phyloP scores from a whole-genome alignment of 345 rosid genomes.

The Eucalyptus decipiens region DNA sequence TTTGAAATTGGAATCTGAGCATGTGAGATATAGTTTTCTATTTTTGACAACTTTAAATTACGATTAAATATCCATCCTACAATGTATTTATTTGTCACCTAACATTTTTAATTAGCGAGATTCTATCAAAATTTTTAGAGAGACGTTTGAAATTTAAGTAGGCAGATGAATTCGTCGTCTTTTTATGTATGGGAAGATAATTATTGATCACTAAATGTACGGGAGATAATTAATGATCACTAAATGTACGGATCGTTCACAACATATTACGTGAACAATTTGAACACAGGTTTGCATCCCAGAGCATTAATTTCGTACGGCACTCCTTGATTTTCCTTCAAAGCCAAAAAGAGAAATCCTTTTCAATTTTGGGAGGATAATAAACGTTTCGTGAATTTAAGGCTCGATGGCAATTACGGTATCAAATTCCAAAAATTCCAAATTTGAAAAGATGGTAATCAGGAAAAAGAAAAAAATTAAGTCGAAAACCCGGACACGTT shows the following conservation, averaged over 20 bases:
- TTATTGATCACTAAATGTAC: background rate
- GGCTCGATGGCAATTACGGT: background rate
- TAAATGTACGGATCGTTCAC: background rate
- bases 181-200: background rate
- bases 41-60: background rate
- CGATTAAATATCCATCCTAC: too few relatives aligned
- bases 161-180: background rate
- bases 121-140: background rate
- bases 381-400: background rate
- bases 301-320: background rate
- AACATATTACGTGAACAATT: background rate
- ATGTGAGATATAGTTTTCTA: background rate
- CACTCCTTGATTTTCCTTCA: background rate
- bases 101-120: rapidly evolving
- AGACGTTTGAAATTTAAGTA: background rate
- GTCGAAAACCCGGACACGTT: background rate
- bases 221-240: background rate
- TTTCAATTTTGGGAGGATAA: background rate
- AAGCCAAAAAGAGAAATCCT: background rate
- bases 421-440: background rate
- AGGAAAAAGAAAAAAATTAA: background rate
- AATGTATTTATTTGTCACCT: too few relatives aligned
- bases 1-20: background rate
- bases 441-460: background rate
- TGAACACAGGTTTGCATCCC: background rate